Conservation (phyloP, 176 grass and related monocot genomes). For the Oryza meridionalis region DNA sequence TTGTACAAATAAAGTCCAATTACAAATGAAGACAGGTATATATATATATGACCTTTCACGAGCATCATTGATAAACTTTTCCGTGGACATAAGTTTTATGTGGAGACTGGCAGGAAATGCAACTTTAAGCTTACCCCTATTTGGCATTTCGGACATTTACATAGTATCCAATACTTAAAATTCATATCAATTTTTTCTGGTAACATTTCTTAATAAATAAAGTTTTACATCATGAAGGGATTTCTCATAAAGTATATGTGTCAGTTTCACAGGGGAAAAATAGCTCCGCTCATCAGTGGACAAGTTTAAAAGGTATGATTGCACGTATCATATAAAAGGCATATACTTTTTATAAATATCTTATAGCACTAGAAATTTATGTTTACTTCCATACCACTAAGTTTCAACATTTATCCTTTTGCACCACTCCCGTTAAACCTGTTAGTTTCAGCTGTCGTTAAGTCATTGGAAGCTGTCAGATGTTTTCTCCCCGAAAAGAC, state of each 20-base stretch:
- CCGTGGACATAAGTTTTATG: neutral
- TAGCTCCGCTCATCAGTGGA: neutral
- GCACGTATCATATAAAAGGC: neutral
- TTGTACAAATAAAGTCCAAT: constrained; percentile 29
- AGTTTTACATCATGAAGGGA: constrained; percentile 1
- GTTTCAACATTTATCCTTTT: neutral
- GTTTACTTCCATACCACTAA: neutral
- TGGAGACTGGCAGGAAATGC: constrained; percentile 13
- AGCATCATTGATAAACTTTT: neutral
- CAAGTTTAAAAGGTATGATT: neutral
- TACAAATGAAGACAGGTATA: constrained; percentile 5
- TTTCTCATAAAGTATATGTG: neutral
- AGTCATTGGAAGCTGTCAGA: neutral
- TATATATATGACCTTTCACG: constrained; percentile 17
- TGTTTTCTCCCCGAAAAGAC: neutral
- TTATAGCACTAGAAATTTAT: neutral
- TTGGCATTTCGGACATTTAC: neutral
- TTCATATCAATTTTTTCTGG: constrained; percentile 1
- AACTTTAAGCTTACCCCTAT: neutral
- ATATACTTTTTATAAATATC: neutral
- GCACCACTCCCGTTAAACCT: neutral
- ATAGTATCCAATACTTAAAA: constrained; percentile 19
- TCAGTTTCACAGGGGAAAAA: neutral
- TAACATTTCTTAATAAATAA: neutral
- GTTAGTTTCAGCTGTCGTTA: neutral